Conservation (phyloP, 2,329 filamentous ascomycete genomes). For the Fusarium veterinarium region DNA sequence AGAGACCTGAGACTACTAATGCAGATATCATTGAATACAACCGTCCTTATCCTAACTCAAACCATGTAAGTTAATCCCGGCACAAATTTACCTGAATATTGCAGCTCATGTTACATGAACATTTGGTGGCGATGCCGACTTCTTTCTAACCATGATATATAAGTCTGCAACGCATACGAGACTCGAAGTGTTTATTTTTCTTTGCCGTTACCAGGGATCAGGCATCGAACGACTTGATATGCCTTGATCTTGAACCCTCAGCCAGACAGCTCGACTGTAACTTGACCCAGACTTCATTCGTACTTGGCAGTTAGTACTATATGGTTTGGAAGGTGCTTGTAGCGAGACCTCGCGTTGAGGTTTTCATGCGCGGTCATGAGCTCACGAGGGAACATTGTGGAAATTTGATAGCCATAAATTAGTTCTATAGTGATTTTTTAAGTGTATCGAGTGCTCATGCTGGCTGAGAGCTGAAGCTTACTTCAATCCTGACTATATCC, state of each 20-base stretch:
- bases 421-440: rapidly evolving
- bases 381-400: rapidly evolving
- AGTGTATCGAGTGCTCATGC: not conserved
- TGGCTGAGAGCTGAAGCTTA: not conserved
- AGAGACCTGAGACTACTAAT: too few relatives aligned
- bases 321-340: not conserved
- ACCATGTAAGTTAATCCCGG: not conserved
- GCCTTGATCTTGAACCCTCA: too few relatives aligned
- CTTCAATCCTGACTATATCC: rapidly evolving
- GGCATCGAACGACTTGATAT: not conserved
- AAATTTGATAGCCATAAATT: too few relatives aligned
- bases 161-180: not conserved
- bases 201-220: rapidly evolving
- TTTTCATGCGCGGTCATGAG: rapidly evolving
- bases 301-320: too few relatives aligned
- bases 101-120: not conserved
- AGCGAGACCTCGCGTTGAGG: not conserved
- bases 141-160: not conserved
- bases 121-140: too few relatives aligned
- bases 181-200: rapidly evolving
- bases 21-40: rapidly evolving
- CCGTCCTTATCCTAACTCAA: not conserved
- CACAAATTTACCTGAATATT: not conserved
- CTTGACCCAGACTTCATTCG: too few relatives aligned
- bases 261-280: rapidly evolving